A percentile compares a stretch with the other conserved stretches of the same genome.
Conservation (phyloP, 352 stramenopile genomes). For the Saprolegnia parasitica region DNA sequence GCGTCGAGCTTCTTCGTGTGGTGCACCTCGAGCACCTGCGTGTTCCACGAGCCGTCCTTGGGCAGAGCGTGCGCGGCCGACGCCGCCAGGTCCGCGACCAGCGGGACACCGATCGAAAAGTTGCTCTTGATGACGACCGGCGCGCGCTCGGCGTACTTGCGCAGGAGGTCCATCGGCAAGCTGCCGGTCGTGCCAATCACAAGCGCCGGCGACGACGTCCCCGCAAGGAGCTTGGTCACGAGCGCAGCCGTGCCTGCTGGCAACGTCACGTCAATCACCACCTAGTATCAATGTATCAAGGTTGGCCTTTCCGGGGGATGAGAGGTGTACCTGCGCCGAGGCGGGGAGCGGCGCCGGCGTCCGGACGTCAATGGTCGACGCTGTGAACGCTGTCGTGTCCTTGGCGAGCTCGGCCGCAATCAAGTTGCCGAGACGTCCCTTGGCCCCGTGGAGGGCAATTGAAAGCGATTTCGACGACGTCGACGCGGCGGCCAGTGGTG, state of each 20-base stretch:
- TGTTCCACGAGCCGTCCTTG: constrained; percentile 49
- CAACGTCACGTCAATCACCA: constrained; percentile 73
- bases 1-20: constrained; percentile 85
- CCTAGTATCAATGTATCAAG: too few relatives aligned
- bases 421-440: constrained; percentile 60
- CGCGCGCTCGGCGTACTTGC: constrained; percentile 54
- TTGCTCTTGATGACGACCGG: constrained; percentile 74
- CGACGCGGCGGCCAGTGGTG: constrained; percentile 27
- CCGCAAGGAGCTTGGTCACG: constrained; percentile 48
- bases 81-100: constrained; percentile 70
- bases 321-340: constrained; percentile 62
- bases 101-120: constrained; percentile 78
- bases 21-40: constrained; percentile 77
- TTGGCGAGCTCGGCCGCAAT: constrained; percentile 63
- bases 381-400: constrained; percentile 45
- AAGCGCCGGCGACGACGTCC: constrained; percentile 53
- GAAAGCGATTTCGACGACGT: constrained; percentile 23
- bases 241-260: constrained; percentile 65
- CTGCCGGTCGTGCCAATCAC: constrained; percentile 72
- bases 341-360: constrained; percentile 35
- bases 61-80: constrained; percentile 69
- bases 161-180: constrained; percentile 50
- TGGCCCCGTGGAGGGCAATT: constrained; percentile 70
- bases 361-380: constrained; percentile 54
- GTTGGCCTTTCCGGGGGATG: too few relatives aligned